Conservation (phyloP, 495 filamentous ascomycete genomes). For the Pyronema omphalodes region DNA sequence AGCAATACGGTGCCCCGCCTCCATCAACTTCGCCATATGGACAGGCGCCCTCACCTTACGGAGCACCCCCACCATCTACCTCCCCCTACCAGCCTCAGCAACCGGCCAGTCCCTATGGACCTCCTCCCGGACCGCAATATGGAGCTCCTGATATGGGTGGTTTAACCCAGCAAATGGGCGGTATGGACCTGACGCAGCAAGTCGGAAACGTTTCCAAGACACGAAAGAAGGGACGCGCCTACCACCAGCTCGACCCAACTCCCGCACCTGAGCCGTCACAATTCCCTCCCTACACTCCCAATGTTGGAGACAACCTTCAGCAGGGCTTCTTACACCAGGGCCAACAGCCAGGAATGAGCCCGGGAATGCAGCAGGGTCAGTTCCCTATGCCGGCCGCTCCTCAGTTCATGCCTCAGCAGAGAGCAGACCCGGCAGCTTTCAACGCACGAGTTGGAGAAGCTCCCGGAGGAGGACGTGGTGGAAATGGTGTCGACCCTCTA, state of each 20-base stretch:
- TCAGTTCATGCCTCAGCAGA: conserved; percentile 37
- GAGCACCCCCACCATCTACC: conserved; percentile 18
- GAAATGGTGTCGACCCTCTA: conserved; percentile 71
- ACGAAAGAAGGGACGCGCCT: conserved; percentile 56
- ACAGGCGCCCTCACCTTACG: conserved; percentile 24
- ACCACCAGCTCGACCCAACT: conserved; percentile 67
- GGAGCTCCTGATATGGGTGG: conserved; percentile 31
- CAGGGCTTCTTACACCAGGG: conserved; percentile 28
- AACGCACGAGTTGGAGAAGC: conserved; percentile 32
- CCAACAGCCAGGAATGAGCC: conserved; percentile 25
- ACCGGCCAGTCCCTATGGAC: conserved; percentile 21
- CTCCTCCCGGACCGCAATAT: conserved; percentile 21
- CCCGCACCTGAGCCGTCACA: conserved; percentile 35
- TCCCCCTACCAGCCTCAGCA: conserved; percentile 23
- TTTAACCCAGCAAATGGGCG: conserved; percentile 72
- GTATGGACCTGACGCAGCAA: conserved; percentile 43
- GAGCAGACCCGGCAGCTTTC: conserved; percentile 38
- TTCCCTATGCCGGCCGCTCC: conserved; percentile 43
- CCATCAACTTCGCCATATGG: conserved; percentile 11
- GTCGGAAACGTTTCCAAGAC: conserved; percentile 33
- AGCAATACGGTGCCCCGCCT: conserved; percentile 9
- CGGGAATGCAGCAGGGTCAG: conserved; percentile 37
- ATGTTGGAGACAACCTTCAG: conserved; percentile 24
- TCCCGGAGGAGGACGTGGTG: conserved; percentile 31
- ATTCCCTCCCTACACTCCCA: conserved; percentile 46